Conservation (phyloP, 352 stramenopile species). For the Pythium apleroticum region DNA sequence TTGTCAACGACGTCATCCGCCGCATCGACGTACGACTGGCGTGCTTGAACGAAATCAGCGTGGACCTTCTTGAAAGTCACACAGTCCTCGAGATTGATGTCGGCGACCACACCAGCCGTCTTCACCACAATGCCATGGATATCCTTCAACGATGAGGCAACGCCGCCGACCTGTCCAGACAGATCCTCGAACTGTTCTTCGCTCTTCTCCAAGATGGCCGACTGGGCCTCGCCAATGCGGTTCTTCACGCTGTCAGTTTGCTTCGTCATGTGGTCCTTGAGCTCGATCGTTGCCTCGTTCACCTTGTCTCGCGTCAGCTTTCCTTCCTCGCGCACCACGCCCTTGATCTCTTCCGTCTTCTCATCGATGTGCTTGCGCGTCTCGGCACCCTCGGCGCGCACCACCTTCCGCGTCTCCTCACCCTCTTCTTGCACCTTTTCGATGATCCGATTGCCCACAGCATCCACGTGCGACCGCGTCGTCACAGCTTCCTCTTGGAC, state of each 20-base stretch:
- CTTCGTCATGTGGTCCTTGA: constrained; percentile 4
- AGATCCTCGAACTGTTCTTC: constrained; percentile 9
- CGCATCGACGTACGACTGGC: too few species aligned
- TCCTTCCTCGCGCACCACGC: neutral
- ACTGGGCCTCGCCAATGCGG: neutral
- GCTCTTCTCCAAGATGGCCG: constrained; percentile 1
- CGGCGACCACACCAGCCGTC: neutral
- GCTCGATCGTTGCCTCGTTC: neutral
- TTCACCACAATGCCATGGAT: neutral
- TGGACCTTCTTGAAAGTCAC: neutral
- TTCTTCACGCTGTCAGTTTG: neutral
- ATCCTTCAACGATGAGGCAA: neutral
- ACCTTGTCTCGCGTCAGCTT: neutral
- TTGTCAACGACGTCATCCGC: too few species aligned
- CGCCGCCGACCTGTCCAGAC: neutral
- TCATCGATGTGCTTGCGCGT: constrained; percentile 6
- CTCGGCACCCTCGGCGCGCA: constrained; percentile 4
- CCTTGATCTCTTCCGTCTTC: constrained; percentile 5
- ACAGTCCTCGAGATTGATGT: neutral
- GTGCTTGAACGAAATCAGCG: too few species aligned
- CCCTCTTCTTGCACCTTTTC: constrained; percentile 5
- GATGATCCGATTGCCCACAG: constrained; percentile 6
- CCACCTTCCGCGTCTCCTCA: constrained; percentile 8
- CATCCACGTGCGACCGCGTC: neutral
- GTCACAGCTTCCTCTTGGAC: constrained; percentile 2